These are phyloP conservation scores for Dentipellis fragilis DNA, from an alignment of 768 basidiomycete genomes.

Conservation along the genomic window DNA sequence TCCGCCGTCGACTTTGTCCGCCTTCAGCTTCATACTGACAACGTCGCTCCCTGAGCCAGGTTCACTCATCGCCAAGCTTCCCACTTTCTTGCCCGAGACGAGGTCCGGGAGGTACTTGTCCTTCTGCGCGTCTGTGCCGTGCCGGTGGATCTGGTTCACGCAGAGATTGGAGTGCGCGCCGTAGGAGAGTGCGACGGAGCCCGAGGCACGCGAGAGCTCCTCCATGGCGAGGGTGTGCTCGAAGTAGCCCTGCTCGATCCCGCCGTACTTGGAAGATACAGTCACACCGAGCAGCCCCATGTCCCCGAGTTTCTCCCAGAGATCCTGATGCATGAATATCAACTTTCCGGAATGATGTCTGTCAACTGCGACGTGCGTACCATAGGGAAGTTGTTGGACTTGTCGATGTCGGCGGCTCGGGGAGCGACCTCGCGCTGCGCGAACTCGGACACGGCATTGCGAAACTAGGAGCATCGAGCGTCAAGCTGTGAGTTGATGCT, in stretches of 20 bases:
- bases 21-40: constrained; percentile 83
- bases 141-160: constrained; percentile 60
- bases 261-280: constrained; percentile 71
- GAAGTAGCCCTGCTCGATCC: constrained; percentile 75
- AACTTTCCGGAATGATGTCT: neutral
- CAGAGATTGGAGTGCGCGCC: constrained; percentile 91
- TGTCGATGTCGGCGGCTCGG: constrained; percentile 78
- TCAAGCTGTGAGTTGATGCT: neutral
- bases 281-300: constrained; percentile 93
- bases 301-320: constrained; percentile 82
- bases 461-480: constrained; percentile 44
- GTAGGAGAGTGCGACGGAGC: constrained; percentile 86
- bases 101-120: constrained; percentile 75
- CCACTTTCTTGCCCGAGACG: constrained; percentile 72
- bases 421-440: constrained; percentile 80
- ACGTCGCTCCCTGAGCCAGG: constrained; percentile 89
- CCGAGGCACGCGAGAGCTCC: constrained; percentile 82
- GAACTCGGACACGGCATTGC: constrained; percentile 70
- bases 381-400: constrained; percentile 68
- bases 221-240: constrained; percentile 93
- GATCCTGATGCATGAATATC: constrained; percentile 36
- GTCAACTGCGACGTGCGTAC: constrained; percentile 29
- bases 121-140: constrained; percentile 79
- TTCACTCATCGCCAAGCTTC: constrained; percentile 93
- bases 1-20: constrained; percentile 67